Base-by-base conservation (phyloP, 192 early-diverging fungal species). In the Podila minutissima region DNA sequence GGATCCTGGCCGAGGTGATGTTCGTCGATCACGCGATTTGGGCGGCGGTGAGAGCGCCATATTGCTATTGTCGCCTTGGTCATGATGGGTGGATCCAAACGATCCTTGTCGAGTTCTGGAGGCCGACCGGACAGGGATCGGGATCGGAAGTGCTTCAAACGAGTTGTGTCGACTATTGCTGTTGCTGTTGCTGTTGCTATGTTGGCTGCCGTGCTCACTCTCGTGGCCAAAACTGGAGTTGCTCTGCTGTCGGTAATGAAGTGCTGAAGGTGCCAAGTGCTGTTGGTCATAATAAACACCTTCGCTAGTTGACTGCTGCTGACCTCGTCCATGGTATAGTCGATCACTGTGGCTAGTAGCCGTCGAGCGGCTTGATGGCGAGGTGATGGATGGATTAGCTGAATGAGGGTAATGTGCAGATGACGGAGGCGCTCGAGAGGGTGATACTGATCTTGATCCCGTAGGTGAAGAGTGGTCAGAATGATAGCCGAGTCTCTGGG, bases 321-420 rank as follows among this genome's bases (percentile, higher is more conserved):
- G 33, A 10, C 66, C 57, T 49, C 67, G 67, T 69, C 77, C 71
- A 20, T 81, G 77, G 77, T 81, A 66, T 72, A 72, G 59, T 81
- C 77, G 60, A 55, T 81, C 77, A 26, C 53, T 33, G 13, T 53
- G 41, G 9, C 66, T 62, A 3, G 62, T 66, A 29, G 77, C 59
- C 3, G 26, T 26, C 22, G 59, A 61, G 59, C 26, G 26, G 31
- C 15, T 61, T 13, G 77, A 69, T 19, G 71, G 38, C 66, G 75
- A 79, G 66, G 62, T 46, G 57, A 73, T 72, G 7, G 77, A 73
- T 73, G 77, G 22, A 66, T 81, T 81, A 57, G 70, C 58, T 38
- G 77, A 38, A 53, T 73, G 77, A 19, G 32, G 71, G 6, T 65
- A 53, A 20, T 66, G n/a, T 33, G 68, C 49, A 20, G 57, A 62